A percentile compares a stretch with the other conserved stretches of the same genome.
These are phyloP conservation scores for Fusarium nodosum DNA, from an alignment of 2,329 filamentous ascomycete species.

Conservation along the genomic window DNA sequence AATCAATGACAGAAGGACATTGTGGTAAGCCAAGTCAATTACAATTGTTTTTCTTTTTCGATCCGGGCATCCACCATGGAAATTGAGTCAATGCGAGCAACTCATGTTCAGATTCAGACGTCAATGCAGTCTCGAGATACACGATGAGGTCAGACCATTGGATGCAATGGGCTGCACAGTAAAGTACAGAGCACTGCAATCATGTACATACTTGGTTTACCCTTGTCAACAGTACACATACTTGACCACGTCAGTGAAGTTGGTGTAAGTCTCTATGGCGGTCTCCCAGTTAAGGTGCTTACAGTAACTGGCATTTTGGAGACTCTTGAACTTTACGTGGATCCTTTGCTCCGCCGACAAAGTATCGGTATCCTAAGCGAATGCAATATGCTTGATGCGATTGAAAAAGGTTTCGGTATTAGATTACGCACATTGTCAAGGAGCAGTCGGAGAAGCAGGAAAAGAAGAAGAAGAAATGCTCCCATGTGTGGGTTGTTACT, in stretches of 20 bases:
- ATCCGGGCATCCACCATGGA: slow-evolving; percentile 4
- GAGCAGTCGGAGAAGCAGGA: slow-evolving; percentile 24
- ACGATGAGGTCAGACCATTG: slow-evolving; percentile 43
- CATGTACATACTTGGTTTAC: slow-evolving; percentile 10
- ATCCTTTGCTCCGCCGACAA: slow-evolving; percentile 2
- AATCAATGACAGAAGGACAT: slow-evolving; percentile 28
- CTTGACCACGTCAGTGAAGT: slow-evolving; percentile 32
- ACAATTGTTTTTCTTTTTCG: slow-evolving; percentile 9
- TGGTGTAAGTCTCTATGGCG: slow-evolving; percentile 31
- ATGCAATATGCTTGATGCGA: slow-evolving; percentile 1
- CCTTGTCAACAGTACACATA: slow-evolving; percentile 26
- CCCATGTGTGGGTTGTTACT: slow-evolving; percentile 16
- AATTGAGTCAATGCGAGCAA: slow-evolving; percentile 21
- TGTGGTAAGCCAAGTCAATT: slow-evolving; percentile 28
- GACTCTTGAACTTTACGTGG: slow-evolving; percentile 7
- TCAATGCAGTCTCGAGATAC: slow-evolving; percentile 30
- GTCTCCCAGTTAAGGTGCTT: slow-evolving; percentile 29
- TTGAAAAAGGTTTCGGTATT: slow-evolving; percentile 7
- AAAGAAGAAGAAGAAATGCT: slow-evolving; percentile 19
- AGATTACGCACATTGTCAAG: slow-evolving; percentile 11
- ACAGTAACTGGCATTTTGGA: background rate
- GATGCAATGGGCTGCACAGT: slow-evolving; percentile 5
- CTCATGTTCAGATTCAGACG: slow-evolving; percentile 12
- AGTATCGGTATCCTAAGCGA: background rate
- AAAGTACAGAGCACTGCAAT: background rate